A percentile compares a stretch with the other conserved stretches of the same genome.
These are phyloP conservation scores for Pichia nanzhaoensis DNA, from an alignment of 805 yeast genomes.

Conservation along the genomic window DNA sequence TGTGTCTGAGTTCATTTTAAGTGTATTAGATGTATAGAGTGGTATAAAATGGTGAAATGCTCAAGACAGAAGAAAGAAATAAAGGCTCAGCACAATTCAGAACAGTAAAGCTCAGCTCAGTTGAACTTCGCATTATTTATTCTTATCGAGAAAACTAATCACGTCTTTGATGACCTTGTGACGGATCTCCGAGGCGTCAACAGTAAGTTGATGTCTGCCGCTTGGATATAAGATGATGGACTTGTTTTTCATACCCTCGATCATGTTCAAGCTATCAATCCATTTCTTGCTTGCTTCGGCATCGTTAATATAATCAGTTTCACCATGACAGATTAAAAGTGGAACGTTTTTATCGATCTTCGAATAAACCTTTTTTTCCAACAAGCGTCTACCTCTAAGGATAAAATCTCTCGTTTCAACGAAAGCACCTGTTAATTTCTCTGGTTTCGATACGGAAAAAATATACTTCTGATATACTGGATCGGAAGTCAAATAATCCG, in stretches of 20 bases:
- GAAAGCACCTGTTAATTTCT: constrained; percentile 48
- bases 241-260: constrained; percentile 26
- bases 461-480: constrained; percentile 40
- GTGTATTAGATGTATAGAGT: neutral
- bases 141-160: constrained; percentile 33
- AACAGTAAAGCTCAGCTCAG: too few relatives aligned
- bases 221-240: constrained; percentile 17
- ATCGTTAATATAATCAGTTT: constrained; percentile 55
- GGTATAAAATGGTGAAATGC: neutral
- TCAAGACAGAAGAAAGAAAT: neutral
- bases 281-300: constrained; percentile 41
- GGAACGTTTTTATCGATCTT: constrained; percentile 38
- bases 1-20: constrained; percentile 10
- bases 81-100: constrained; percentile 6
- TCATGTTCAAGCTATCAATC: constrained; percentile 24
- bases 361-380: constrained; percentile 32
- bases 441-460: constrained; percentile 32
- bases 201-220: constrained; percentile 40
- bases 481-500: constrained; percentile 50
- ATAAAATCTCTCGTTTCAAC: constrained; percentile 54
- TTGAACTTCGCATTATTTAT: constrained; percentile 2
- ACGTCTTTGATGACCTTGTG: constrained; percentile 29
- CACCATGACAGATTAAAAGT: constrained; percentile 55
- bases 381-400: constrained; percentile 50
- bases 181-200: constrained; percentile 41